Base-by-base conservation (phyloP, 768 basidiomycete genomes). In the Podaxis rugospora region DNA sequence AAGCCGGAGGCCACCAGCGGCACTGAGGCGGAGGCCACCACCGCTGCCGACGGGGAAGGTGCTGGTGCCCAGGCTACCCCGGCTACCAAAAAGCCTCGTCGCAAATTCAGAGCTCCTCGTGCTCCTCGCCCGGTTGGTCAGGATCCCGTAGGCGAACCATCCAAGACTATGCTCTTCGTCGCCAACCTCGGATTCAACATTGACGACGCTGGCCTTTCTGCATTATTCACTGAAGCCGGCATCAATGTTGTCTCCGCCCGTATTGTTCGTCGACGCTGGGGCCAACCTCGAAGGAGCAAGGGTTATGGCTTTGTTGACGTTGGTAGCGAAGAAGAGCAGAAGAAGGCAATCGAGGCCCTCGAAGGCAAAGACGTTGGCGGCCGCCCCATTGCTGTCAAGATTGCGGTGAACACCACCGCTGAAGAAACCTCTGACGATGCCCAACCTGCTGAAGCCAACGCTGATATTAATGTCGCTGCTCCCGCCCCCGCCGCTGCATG, bases 231-330 rank as follows among this genome's bases (percentile, higher is more conserved):
- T 55, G 90, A 93, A 64, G 92, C 88, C 23, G 92, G 85, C 64
- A 87, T 97, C 77, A 78, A 75, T 44, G 91, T 96, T 66, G 79
- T 83, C 70, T 90, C 89, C 66, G 95, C 95, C 63, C 92, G 92
- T 66, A 90, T 99, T 65, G 93, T 98, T 67, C 87, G 88, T 71
- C 83, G 88, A 70, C 86, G 88, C 68, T 93, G 85, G 82, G 93
- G 92, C 3, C 83, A 85, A 46, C 89, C 89, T 69, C 84, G 89
- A 73, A 90, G 86, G 75, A 93, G 90, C 83, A 96, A 96, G 77
- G 96, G 96, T 59, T 98, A 95, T 74, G 96, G 94, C 55, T 99
- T 99, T 70, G 96, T 99, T 70, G 95, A 98, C 67, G 93, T 97
- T 64, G 93, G 90, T 63, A 78, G 79, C 66, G 89, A 94, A 74